Percentiles rank a stretch among this genome's conserved stretches.
phyloP scores from a whole-genome alignment of 1,284 basidiomycete genomes.

The Pyrrhoderma lamaoense region DNA sequence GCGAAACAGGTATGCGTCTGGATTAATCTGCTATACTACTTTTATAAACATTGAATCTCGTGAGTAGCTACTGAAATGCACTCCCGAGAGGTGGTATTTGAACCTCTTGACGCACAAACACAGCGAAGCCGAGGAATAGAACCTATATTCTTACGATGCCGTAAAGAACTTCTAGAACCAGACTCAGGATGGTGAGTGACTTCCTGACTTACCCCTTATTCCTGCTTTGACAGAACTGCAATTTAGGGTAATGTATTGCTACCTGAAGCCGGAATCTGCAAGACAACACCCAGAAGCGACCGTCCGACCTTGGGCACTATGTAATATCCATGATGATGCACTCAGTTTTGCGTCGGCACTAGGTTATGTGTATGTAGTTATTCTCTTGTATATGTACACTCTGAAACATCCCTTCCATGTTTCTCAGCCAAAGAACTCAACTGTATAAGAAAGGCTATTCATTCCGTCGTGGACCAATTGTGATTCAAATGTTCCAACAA shows the following conservation, averaged over 20 bases:
- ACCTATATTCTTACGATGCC: constrained; percentile 63
- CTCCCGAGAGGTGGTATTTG: constrained; percentile 64
- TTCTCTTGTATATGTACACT: constrained; percentile 5
- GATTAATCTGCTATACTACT: constrained; percentile 27
- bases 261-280: constrained; percentile 69
- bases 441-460: constrained; percentile 73
- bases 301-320: constrained; percentile 72
- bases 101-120: constrained; percentile 57
- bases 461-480: constrained; percentile 57
- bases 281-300: constrained; percentile 75
- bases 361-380: constrained; percentile 54
- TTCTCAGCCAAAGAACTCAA: constrained; percentile 39
- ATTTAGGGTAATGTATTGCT: constrained; percentile 63
- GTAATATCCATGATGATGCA: constrained; percentile 68
- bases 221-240: background rate
- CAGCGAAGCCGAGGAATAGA: constrained; percentile 54
- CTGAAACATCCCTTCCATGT: too few relatives aligned
- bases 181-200: constrained; percentile 52
- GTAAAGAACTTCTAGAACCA: constrained; percentile 56
- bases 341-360: constrained; percentile 68
- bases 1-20: constrained; percentile 42
- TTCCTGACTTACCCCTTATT: background rate
- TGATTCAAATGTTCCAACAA: constrained; percentile 77
- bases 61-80: constrained; percentile 38
- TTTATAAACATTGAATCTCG: background rate